phyloP scores from a whole-genome alignment of 1,284 basidiomycete species.

The Fomitopsis betulina region DNA sequence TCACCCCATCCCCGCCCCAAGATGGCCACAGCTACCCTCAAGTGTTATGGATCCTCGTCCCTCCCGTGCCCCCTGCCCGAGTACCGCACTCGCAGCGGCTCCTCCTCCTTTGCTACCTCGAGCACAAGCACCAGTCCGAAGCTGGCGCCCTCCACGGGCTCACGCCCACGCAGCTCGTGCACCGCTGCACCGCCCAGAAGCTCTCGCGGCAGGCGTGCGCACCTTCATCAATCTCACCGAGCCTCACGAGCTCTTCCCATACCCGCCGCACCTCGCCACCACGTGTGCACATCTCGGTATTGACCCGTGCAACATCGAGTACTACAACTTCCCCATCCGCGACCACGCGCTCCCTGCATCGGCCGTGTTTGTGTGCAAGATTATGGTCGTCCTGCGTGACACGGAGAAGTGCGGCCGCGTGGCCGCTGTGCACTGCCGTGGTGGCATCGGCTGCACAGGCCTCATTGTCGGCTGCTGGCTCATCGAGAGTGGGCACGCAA shows the following conservation, averaged over 20 bases:
- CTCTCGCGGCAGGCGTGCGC: slow-evolving; percentile 64
- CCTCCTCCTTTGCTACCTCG: slow-evolving; percentile 5
- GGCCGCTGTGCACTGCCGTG: slow-evolving; percentile 69
- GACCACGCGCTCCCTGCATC: slow-evolving; percentile 62
- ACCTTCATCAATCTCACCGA: slow-evolving; percentile 80
- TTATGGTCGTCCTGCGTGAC: slow-evolving; percentile 53
- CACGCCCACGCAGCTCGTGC: slow-evolving; percentile 28
- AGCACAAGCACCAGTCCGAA: slow-evolving; percentile 4
- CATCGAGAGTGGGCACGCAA: slow-evolving; percentile 57
- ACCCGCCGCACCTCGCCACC: slow-evolving; percentile 48
- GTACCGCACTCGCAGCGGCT: slow-evolving; percentile 8
- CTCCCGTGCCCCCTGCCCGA: slow-evolving; percentile 9
- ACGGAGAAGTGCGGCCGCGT: slow-evolving; percentile 52
- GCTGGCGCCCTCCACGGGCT: slow-evolving; percentile 18
- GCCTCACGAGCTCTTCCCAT: slow-evolving; percentile 62
- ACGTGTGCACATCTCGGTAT: slow-evolving; percentile 53
- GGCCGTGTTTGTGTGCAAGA: slow-evolving; percentile 46
- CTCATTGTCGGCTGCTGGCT: slow-evolving; percentile 77
- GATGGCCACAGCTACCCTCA: slow-evolving; percentile 19
- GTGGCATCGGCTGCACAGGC: slow-evolving; percentile 72
- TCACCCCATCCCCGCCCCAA: not conserved
- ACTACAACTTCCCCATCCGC: slow-evolving; percentile 71
- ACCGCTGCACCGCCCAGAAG: slow-evolving; percentile 45
- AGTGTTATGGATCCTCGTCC: slow-evolving; percentile 9
- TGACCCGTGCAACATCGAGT: slow-evolving; percentile 49